Evolutionary conservation across 768 basidiomycete species (phyloP).

Genomic region (Boletus reticulatus): DNA sequence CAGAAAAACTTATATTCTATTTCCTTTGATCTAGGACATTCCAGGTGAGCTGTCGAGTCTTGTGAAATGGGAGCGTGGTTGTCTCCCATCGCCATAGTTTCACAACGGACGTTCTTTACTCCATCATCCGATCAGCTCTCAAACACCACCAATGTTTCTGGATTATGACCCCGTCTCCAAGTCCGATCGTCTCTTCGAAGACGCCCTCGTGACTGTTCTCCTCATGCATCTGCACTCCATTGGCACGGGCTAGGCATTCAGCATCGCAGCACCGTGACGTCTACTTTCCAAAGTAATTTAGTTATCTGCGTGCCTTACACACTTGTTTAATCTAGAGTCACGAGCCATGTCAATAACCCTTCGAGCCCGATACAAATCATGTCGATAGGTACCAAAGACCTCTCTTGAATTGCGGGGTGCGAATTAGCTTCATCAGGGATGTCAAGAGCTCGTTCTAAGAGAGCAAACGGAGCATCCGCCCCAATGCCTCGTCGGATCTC

Average conservation of each 20-base stretch:
- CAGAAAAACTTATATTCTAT: background rate
- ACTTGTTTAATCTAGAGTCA: slow-evolving; percentile 22
- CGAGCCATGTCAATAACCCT: no score
- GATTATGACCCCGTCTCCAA: no score
- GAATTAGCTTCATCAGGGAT: no score
- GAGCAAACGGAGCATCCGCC: no score
- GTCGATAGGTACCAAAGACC: slow-evolving; percentile 22
- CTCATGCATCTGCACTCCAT: background rate
- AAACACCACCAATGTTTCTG: background rate
- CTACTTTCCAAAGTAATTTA: slow-evolving; percentile 23
- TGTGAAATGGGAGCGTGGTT: slow-evolving; percentile 3
- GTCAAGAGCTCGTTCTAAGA: no score
- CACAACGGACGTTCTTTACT: no score
- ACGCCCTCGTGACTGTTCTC: slow-evolving; percentile 21
- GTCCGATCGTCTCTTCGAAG: slow-evolving; percentile 1
- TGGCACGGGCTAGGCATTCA: background rate
- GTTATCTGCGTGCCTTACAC: background rate
- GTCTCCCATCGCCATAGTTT: background rate
- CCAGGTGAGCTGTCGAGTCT: background rate
- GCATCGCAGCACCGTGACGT: background rate
- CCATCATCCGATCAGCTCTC: no score
- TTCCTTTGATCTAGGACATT: background rate
- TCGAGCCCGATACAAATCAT: no score
- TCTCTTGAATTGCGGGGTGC: slow-evolving; percentile 25
- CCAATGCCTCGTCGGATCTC: no score